phyloP scores from a whole-genome alignment of 2,329 filamentous ascomycete genomes.

The Talaromyces sp. region DNA sequence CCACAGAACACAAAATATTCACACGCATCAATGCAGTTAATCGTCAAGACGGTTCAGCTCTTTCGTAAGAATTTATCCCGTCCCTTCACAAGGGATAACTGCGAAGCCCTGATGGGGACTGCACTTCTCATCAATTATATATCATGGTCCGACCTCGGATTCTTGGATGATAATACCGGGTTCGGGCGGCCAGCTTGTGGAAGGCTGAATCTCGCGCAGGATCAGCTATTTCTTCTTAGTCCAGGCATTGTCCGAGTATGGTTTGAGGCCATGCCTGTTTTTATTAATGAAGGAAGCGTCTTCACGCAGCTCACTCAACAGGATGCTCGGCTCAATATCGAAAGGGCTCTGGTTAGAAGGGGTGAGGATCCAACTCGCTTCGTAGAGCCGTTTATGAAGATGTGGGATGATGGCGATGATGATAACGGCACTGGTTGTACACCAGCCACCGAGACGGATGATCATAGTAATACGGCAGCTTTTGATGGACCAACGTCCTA shows the following conservation, averaged over 20 bases:
- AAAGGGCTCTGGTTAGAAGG: not conserved
- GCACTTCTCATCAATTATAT: constrained; percentile 1
- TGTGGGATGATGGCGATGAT: not conserved
- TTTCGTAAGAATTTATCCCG: not conserved
- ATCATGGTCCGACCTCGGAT: not conserved
- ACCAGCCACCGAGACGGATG: too few relatives aligned
- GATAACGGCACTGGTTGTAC: not conserved
- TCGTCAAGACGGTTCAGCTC: not conserved
- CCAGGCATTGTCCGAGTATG: constrained; percentile 1
- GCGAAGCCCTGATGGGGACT: not conserved
- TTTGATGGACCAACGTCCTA: not conserved
- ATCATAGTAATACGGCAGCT: not conserved
- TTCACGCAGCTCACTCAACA: not conserved
- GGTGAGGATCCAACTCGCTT: not conserved
- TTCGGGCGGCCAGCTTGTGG: not conserved
- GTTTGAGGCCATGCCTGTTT: not conserved
- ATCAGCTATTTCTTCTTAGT: not conserved
- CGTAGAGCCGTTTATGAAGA: constrained; percentile 4
- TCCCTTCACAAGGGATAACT: not conserved
- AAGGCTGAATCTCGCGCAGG: not conserved
- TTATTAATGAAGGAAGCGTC: constrained; percentile 3
- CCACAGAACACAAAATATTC: not conserved
- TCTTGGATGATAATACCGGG: not conserved
- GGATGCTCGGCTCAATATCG: not conserved
- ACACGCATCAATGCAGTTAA: not conserved